Base-by-base conservation (phyloP, 2,329 filamentous ascomycete genomes). In the Hymenotorrendiella dingleyae region DNA sequence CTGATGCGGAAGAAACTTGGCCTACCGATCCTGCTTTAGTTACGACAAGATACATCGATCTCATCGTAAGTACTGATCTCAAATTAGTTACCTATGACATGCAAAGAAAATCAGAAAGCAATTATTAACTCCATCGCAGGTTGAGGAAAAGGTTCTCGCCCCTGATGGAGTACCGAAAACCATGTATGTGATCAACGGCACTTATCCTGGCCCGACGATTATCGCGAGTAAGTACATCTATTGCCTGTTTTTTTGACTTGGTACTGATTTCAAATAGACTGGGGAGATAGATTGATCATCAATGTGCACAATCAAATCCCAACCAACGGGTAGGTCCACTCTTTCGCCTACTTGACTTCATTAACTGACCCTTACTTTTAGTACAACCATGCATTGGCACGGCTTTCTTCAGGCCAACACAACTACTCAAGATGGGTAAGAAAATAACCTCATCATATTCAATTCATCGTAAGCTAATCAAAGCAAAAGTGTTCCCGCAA, bases 251-350 rank as follows among this genome's bases (percentile, higher is more conserved):
- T 7, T 14, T 19, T 21, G 8, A 26, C 9, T 19, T 34, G n/a
- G n/a, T n/a, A n/a, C n/a, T 12, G 22, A 14, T 9, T 33, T 16
- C 24, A n/a, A n/a, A 19, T 27, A 33, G 30, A 42, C 23, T 42
- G 30, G 39, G 39, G 39, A 14, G 39, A 42, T 24, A 29, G 9
- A 14, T 14, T 42, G n/a, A 19, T 84, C 36, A 74, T 86, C 30
- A 78, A 78, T 28, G 73, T 89, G 37, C 72, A 76, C 61, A 91
- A 91, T 62, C 43, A 52, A 10, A 52, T 67, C 27, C 74, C 78
- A 40, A 73, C 87, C 11, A 75, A 68, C 17, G 63, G 58, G 38
- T 40, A 8, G 21, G 36, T 22, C 12, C 12, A 12, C 20, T 8
- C 3, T n/a, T 30, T n/a, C 6, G 6, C 19, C 11, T 11, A n/a